Evolutionary conservation across 2,329 filamentous ascomycete genomes (phyloP).

Genomic region (Paraphoma sp.): DNA sequence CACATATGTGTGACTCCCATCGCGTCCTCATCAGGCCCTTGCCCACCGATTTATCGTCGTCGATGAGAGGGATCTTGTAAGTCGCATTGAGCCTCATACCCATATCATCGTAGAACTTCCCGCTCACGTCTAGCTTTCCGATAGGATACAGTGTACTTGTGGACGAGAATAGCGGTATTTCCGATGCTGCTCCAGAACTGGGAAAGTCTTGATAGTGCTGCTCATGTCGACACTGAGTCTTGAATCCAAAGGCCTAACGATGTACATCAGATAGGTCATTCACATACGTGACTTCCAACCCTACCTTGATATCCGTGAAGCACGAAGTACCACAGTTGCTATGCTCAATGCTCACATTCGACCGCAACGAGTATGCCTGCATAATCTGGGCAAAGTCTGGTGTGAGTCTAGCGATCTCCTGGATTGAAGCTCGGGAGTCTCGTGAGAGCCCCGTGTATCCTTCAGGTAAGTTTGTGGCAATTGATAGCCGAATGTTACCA

Average conservation of each 20-base stretch:
- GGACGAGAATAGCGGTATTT: not conserved
- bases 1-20: slow-evolving; percentile 3
- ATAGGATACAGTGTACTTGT: slow-evolving; percentile 1
- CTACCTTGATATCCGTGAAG: not conserved
- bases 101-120: not conserved
- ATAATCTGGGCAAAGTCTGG: slow-evolving; percentile 6
- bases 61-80: not conserved
- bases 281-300: no score
- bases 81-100: slow-evolving; percentile 6
- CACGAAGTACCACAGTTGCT: not conserved
- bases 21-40: not conserved
- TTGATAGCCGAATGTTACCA: not conserved
- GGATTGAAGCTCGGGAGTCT: not conserved
- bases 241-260: slow-evolving; percentile 2
- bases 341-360: slow-evolving; percentile 2
- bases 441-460: slow-evolving; percentile 1
- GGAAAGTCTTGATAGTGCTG: not conserved
- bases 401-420: slow-evolving; percentile 1
- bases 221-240: not conserved
- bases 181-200: not conserved
- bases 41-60: not conserved
- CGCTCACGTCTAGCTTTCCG: not conserved
- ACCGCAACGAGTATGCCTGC: slow-evolving; percentile 3
- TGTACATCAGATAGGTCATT: not conserved
- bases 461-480: slow-evolving; percentile 2